Evolutionary conservation across 2,329 filamentous ascomycete species (phyloP), one percentile per base, ranked within the genome.

Genomic region (Pseudofabraea citricarpa): DNA sequence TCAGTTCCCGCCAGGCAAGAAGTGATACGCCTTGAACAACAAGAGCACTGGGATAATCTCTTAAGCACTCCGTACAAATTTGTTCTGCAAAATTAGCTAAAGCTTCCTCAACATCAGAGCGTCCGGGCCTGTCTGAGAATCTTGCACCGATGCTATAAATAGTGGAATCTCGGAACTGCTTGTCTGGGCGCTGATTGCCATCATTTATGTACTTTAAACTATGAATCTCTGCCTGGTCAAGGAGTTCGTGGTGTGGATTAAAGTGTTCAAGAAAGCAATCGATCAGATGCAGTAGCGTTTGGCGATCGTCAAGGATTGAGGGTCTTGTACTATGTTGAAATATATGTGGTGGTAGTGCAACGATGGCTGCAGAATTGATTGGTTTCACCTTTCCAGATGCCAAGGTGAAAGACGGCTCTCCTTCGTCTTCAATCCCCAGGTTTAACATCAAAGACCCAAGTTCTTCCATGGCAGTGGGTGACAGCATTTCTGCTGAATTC

Each of bases 331-430:
- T 36, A 9, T 16, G 21, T n/a, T n/a, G n/a, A n/a, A n/a, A n/a
- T n/a, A n/a, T n/a, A n/a, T n/a, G n/a, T n/a, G n/a, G n/a, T 19
- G 7, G 3, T 12, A 16, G 15, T 18, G 15, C 10, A 16, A 19
- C 7, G 6, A 9, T 20, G 12, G 8, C 19, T 6, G 19, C 15
- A 13, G 19, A 6, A 6, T 13, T 15, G 22, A 22, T 16, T 27
- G 33, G 9, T 31, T 41, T 29, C 16, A 13, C 26, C 35, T 15
- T 36, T 6, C 33, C 33, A 9, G 45, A 41, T 21, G 45, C 20
- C 12, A 49, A 38, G 8, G 44, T 46, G 26, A 49, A 49, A 20
- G 31, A 46, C 5, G 46, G 43, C 21, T 49, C 46, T 20, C 43
- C 40, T n/a, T 44, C 19, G 26, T 46, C 46, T 2, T 42, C 33